These are phyloP conservation scores for Beauveria sp. DNA, from an alignment of 2,329 filamentous ascomycete genomes.

Conservation along the genomic window DNA sequence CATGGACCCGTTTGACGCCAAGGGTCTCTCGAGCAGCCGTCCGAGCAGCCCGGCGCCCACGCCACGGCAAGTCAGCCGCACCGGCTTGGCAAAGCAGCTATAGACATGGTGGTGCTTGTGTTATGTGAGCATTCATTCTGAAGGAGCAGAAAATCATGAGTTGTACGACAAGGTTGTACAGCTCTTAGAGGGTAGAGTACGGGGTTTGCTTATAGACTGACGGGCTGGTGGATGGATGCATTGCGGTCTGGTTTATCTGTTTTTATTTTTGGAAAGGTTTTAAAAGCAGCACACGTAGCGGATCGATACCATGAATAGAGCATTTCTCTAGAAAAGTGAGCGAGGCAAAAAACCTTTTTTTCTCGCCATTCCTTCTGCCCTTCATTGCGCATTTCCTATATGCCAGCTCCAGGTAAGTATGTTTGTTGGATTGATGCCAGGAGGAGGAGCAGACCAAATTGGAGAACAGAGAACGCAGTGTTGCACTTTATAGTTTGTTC, in stretches of 20 bases:
- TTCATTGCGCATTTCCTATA: background rate
- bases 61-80: slow-evolving; percentile 30
- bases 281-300: background rate
- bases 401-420: no score
- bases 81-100: slow-evolving; percentile 21
- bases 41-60: slow-evolving; percentile 38
- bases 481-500: no score
- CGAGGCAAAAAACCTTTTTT: background rate
- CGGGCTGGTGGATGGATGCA: background rate
- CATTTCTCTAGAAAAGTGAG: background rate
- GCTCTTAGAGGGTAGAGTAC: background rate
- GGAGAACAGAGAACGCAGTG: no score
- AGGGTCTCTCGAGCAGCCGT: slow-evolving; percentile 36
- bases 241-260: background rate
- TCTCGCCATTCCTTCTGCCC: background rate
- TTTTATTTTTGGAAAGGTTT: background rate
- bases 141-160: background rate
- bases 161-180: background rate
- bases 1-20: slow-evolving; percentile 34
- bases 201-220: background rate
- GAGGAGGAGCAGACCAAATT: no score
- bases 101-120: background rate
- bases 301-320: slow-evolving; percentile 5
- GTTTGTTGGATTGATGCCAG: no score
- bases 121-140: background rate